A percentile compares a stretch with the other conserved stretches of the same genome.
These are phyloP conservation scores for Vitellaria paradoxa DNA, from an alignment of 179 eudicot species.

Conservation along the genomic window DNA sequence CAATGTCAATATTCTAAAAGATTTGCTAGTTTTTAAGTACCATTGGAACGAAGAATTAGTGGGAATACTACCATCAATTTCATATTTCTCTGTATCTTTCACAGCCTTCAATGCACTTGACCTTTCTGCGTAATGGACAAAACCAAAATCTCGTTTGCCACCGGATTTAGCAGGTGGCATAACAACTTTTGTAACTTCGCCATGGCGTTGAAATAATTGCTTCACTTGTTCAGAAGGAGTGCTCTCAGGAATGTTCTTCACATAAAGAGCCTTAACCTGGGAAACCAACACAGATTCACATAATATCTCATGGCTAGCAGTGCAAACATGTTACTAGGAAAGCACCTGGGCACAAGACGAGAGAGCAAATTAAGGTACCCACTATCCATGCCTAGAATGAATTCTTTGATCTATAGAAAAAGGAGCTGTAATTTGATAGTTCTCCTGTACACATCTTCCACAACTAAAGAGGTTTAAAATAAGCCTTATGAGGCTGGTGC, in stretches of 20 bases:
- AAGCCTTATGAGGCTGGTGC: neutral
- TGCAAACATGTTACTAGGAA: neutral
- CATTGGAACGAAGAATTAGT: neutral
- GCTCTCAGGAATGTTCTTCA: slow-evolving; percentile 91
- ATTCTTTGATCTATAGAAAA: neutral
- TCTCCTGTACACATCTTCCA: neutral
- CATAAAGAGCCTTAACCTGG: slow-evolving; percentile 98
- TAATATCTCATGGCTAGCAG: neutral
- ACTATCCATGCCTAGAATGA: neutral
- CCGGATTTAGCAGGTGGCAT: slow-evolving; percentile 91
- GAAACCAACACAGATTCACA: slow-evolving; percentile 6
- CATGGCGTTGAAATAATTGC: slow-evolving; percentile 91
- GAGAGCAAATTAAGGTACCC: slow-evolving; percentile 2
- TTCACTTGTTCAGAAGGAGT: slow-evolving; percentile 79
- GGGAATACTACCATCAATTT: slow-evolving; percentile 67
- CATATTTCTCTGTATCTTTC: slow-evolving; percentile 85
- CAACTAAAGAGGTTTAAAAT: neutral
- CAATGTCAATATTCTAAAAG: neutral
- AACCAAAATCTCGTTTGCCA: slow-evolving; percentile 94
- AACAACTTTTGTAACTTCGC: slow-evolving; percentile 94
- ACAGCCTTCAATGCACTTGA: slow-evolving; percentile 95
- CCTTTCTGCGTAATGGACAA: slow-evolving; percentile 88
- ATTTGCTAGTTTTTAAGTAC: neutral
- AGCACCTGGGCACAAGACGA: neutral
- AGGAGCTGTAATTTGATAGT: neutral